Evolutionary conservation across 1,284 basidiomycete genomes (phyloP).

Genomic region (Athelia psychrophila): DNA sequence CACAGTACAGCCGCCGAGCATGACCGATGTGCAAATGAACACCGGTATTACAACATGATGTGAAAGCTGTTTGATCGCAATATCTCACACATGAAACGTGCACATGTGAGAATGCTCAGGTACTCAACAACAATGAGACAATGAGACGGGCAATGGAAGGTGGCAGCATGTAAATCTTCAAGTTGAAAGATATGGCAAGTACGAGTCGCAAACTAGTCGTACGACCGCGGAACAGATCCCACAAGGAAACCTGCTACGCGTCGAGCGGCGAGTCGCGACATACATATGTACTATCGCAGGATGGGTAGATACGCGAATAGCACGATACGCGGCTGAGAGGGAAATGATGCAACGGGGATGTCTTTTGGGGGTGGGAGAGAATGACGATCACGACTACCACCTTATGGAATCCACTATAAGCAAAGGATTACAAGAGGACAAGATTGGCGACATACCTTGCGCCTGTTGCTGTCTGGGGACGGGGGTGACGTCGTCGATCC

Average conservation of each 20-base stretch:
- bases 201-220: too few species aligned
- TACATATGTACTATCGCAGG: background rate
- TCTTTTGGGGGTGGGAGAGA: background rate
- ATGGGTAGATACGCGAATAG: background rate
- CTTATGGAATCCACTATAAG: constrained; percentile 43
- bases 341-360: background rate
- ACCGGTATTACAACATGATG: too few species aligned
- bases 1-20: too few species aligned
- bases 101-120: too few species aligned
- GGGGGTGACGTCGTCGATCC: constrained; percentile 97
- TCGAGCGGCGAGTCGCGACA: background rate
- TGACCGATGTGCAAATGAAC: too few species aligned
- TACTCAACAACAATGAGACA: too few species aligned
- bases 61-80: too few species aligned
- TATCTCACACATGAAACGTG: too few species aligned
- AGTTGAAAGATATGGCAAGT: background rate
- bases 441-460: constrained; percentile 79
- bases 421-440: background rate
- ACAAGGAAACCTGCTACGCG: background rate
- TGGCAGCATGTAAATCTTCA: too few species aligned
- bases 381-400: constrained; percentile 99
- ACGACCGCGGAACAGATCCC: background rate
- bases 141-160: too few species aligned
- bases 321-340: background rate
- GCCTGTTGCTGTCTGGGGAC: constrained; percentile 96